Evolutionary conservation across 148 eudicot species (phyloP), one percentile per base, ranked within the genome.

Genomic region (Cornus kousa): DNA sequence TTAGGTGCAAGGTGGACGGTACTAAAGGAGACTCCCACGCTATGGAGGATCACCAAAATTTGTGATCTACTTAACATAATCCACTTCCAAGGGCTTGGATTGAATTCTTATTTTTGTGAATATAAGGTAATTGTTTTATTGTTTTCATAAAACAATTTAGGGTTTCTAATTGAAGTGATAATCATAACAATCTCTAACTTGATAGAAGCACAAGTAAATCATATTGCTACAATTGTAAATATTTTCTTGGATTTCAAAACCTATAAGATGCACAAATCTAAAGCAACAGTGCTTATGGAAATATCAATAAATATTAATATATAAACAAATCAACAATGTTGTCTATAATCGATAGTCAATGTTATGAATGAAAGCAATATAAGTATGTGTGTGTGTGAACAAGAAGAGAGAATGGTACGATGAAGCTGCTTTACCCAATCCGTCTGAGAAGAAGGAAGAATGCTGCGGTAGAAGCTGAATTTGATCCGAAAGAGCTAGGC

Each of bases 1-100:
- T 80, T 67, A 78, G 76, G 68, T 32, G 60, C 33, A 46, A 50
- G 31, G 80, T 72, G 75, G 73, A 74, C 50, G 74, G 84, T 73
- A 80, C 40, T 81, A 80, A 76, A 85, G 19, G 13, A 10, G 60
- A 10, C 60, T 10, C 60, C 60, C 19, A 3, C 5, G 1, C 12
- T 16, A 39, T 3, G 60, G 60, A 16, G 60, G 43, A 39, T 39
- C 43, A 4, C 5, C 5, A 7, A 39, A 39, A 39, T 7, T 39
- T 28, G 7, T 39, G 43, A 39, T 39, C 7, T 7, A 39, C 5
- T 39, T 39, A 39, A 39, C 43, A 39, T 4, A 39, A 39, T 39
- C 43, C 43, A 39, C 0, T 39, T 39, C 7, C 43, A 0, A 39
- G 43, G 7, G 43, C 43, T 39, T 39, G 43, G 43, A 4, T 39